Evolutionary conservation across 257 asterid species (phyloP).

Genomic region (Leonotis leonurus): DNA sequence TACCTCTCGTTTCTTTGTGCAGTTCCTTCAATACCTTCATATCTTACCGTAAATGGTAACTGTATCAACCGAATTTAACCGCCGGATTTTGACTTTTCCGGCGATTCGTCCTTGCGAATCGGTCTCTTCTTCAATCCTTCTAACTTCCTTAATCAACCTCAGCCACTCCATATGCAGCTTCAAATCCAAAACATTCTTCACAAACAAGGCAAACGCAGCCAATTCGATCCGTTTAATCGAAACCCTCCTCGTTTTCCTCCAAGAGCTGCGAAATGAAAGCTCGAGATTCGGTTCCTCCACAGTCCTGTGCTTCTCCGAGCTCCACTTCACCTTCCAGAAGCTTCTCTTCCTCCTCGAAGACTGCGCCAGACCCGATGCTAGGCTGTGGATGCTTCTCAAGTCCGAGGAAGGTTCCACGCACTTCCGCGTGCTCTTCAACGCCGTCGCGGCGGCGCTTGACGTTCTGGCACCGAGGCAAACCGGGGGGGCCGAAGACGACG

Average conservation of each 20-base stretch:
- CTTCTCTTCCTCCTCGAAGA: constrained; percentile 56
- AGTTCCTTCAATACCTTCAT: background rate
- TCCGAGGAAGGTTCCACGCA: constrained; percentile 44
- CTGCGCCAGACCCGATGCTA: constrained; percentile 49
- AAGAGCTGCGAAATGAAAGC: constrained; percentile 29
- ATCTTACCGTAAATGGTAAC: constrained; percentile 39
- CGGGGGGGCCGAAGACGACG: constrained; percentile 28
- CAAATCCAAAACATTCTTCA: constrained; percentile 41
- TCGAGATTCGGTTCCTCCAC: constrained; percentile 17
- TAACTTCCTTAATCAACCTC: constrained; percentile 42
- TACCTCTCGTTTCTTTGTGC: background rate
- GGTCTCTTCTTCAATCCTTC: constrained; percentile 33
- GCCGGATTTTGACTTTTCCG: constrained; percentile 85
- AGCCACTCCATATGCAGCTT: constrained; percentile 32
- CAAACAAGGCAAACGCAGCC: constrained; percentile 46
- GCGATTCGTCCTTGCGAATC: constrained; percentile 73
- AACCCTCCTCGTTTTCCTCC: constrained; percentile 48
- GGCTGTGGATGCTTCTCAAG: constrained; percentile 49
- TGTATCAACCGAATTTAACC: constrained; percentile 34
- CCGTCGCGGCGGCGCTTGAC: constrained; percentile 52
- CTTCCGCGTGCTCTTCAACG: constrained; percentile 41
- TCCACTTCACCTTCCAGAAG: constrained; percentile 74
- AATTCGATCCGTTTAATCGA: constrained; percentile 42
- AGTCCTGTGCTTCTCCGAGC: constrained; percentile 50
- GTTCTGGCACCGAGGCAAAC: constrained; percentile 39